These are phyloP conservation scores for Russula compacta DNA, from an alignment of 768 basidiomycete genomes.

Conservation along the genomic window DNA sequence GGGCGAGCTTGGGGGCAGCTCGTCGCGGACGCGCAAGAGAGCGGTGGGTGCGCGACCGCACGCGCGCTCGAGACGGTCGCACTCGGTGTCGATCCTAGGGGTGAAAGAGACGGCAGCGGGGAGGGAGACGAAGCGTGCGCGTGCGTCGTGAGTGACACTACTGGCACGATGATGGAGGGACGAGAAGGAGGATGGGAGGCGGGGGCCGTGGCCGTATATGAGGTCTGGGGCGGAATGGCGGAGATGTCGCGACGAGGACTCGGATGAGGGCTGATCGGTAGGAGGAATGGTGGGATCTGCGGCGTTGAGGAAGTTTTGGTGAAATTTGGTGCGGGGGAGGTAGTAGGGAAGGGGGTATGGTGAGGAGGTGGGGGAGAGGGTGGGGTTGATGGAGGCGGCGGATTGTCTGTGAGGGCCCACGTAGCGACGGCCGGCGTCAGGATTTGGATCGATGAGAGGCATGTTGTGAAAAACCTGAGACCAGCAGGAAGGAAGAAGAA, in stretches of 20 bases:
- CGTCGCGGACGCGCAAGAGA: neutral
- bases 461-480: neutral
- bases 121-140: constrained; percentile 14
- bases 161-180: neutral
- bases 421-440: constrained; percentile 8
- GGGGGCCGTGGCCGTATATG: constrained; percentile 2
- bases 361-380: neutral
- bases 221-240: constrained; percentile 9
- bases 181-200: neutral
- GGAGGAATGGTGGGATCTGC: neutral
- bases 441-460: neutral
- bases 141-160: neutral
- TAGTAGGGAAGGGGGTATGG: constrained; percentile 15
- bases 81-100: constrained; percentile 6
- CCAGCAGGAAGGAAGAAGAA: neutral
- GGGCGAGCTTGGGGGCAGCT: constrained; percentile 8
- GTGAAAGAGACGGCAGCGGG: neutral
- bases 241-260: neutral
- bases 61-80: constrained; percentile 15
- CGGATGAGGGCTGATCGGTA: neutral
- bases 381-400: neutral
- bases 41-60: constrained; percentile 8
- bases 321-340: neutral
- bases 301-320: neutral
- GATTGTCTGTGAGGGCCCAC: neutral